Evolutionary conservation across 2,329 filamentous ascomycete species (phyloP).

Genomic region (Lachnum nothofagi): DNA sequence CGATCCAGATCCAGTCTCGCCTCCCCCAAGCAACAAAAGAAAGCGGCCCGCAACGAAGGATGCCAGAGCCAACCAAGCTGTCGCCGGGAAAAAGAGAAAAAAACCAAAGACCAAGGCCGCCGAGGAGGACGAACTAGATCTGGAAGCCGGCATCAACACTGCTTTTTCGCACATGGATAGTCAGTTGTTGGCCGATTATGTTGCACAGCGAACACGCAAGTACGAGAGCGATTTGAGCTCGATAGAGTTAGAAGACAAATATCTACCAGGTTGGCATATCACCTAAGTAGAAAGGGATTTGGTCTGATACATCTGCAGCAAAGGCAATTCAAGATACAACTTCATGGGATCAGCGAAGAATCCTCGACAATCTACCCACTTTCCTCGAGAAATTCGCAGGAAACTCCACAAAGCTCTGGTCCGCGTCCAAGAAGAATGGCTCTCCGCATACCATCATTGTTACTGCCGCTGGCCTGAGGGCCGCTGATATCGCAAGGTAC

Average conservation of each 20-base stretch:
- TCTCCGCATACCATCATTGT: constrained; percentile 83
- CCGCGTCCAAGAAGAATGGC: constrained; percentile 63
- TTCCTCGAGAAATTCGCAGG: constrained; percentile 68
- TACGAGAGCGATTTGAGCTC: constrained; percentile 77
- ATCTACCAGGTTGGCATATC: constrained; percentile 61
- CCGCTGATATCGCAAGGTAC: constrained; percentile 75
- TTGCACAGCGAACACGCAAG: constrained; percentile 70
- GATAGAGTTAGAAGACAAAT: constrained; percentile 78
- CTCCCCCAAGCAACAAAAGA: constrained; percentile 27
- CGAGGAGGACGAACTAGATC: constrained; percentile 56
- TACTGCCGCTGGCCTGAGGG: constrained; percentile 76
- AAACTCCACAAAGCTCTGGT: constrained; percentile 52
- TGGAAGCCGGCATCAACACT: constrained; percentile 71
- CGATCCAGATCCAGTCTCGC: constrained; percentile 7
- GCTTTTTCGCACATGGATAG: constrained; percentile 79
- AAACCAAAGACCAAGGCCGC: constrained; percentile 37
- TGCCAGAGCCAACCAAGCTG: neutral
- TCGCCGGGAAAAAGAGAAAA: constrained; percentile 13
- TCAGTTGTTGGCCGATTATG: constrained; percentile 75
- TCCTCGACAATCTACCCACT: constrained; percentile 65
- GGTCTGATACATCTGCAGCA: constrained; percentile 42
- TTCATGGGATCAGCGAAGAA: constrained; percentile 62
- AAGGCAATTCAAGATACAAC: constrained; percentile 75
- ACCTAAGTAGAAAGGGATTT: neutral
- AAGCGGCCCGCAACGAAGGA: constrained; percentile 19